Evolutionary conservation across 352 stramenopile genomes (phyloP), one percentile per base, ranked within the genome.

Genomic region (Phytophthora brassicae): DNA sequence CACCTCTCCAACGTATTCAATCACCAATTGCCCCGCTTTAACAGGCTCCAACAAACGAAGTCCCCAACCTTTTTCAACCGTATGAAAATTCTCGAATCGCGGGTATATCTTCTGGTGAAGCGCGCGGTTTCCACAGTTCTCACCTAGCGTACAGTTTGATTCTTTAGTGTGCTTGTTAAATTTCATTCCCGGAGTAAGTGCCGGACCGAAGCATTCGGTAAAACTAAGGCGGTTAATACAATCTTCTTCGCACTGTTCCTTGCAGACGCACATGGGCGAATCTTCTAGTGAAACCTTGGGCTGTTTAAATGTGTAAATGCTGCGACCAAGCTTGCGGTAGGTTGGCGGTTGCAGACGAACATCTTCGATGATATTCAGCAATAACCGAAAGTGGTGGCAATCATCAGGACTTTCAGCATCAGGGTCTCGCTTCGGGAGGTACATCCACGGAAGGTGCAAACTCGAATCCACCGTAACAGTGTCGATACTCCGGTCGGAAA

Each of bases 1-100:
- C n/a, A 98, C 89, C 74, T 98, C 92, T 1, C 94, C 94, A 7
- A 97, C 86, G 68, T 98, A 98, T 72, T 98, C 94, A 54, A 97
- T 95, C 20, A 98, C 90, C 22, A 98, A 68, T 56, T 89, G 84
- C 0, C 89, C 89, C 6, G 81, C 79, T 45, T 90, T 95, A 5
- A 97, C 79, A 14, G 70, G 57, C 47, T 97, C 88, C 14, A 91
- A 23, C 13, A 92, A 69, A 14, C 88, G 77, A 9, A 98, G 71
- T n/a, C 81, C 94, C 90, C 90, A 98, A 20, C 93, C 93, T 70
- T 97, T 97, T 6, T 96, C 93, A 11, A 84, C 70, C 42, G 81
- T 86, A 66, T 92, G 77, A 46, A 94, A 92, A 23, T 75, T 75
- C 28, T 90, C 62, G 49, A 93, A 93, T 36, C 72, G 62, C 5